Evolutionary conservation across 1,139 yeast species (phyloP), one percentile per base, ranked within the genome.

Genomic region (Zygosaccharomyces sapae): DNA sequence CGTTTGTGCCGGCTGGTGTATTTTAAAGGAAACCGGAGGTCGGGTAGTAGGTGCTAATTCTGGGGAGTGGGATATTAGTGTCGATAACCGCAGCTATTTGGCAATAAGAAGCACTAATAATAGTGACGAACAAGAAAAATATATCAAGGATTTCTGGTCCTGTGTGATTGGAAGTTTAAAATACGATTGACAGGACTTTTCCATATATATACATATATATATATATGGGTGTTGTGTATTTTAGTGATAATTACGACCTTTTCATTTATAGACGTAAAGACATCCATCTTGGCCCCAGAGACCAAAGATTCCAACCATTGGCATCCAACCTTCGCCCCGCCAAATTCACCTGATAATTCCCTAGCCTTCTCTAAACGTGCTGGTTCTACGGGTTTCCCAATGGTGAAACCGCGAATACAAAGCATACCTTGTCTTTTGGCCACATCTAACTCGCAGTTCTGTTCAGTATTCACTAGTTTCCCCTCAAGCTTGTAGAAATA

Each of bases 241-340:
- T 16, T 44, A 43, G 41, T 39, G 43, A 48, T 41, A 34, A 49
- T 20, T 36, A 33, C 38, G 29, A 38, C 35, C 44, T 18, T 16
- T 41, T 51, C 46, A 61, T 38, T 59, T 61, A 43, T 56, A 63
- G 22, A 59, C 50, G 45, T 63, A 85, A 55, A 84, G 75, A 60
- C 92, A 83, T 1, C 92, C 90, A 64, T 85, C 94, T 39, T 67
- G 71, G 8, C 89, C 92, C 75, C 83, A 83, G 39, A 71, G 70
- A 0, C 87, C 90, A 33, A 58, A 61, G 2, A 81, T 67, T 0
- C 75, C 74, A 20, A 59, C 54, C 7, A 83, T 63, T 1, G 79
- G 77, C 77, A 80, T 78, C 70, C 83, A 81, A 4, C 87, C 86
- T 48, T 82, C 86, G 18, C 76, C 73, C 70, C 74, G 42, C 71